Evolutionary conservation across 2,329 filamentous ascomycete genomes (phyloP).

Genomic region (Lizonia empirigonia): DNA sequence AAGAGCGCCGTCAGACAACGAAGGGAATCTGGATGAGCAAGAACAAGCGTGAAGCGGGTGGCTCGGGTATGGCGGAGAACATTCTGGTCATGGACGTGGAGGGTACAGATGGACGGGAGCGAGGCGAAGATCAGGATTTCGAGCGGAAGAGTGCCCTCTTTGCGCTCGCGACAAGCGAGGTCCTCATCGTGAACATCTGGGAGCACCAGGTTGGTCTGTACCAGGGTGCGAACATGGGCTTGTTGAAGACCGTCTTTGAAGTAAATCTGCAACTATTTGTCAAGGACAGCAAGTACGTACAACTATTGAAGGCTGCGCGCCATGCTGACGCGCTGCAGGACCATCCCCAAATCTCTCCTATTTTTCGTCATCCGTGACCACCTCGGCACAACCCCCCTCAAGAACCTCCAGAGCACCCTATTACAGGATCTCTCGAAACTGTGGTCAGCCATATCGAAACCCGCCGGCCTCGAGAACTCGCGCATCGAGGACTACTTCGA

Average conservation of each 20-base stretch:
- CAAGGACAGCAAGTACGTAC: constrained; percentile 84
- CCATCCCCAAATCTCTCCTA: constrained; percentile 84
- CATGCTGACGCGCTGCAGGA: constrained; percentile 57
- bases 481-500: constrained; percentile 97
- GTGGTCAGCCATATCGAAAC: constrained; percentile 92
- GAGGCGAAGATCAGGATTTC: constrained; percentile 98
- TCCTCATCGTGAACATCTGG: constrained; percentile 98
- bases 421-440: constrained; percentile 89
- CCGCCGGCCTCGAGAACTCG: constrained; percentile 82
- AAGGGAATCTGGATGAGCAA: constrained; percentile 99
- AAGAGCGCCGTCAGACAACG: constrained; percentile 91
- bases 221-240: constrained; percentile 97
- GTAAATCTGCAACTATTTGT: constrained; percentile 97
- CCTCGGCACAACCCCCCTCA: constrained; percentile 85
- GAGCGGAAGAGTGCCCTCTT: constrained; percentile 98
- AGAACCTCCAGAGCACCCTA: constrained; percentile 87
- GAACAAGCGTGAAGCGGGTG: constrained; percentile 70
- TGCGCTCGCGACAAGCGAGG: constrained; percentile 94
- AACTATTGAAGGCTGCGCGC: background rate
- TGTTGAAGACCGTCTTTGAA: constrained; percentile 98
- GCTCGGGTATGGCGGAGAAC: constrained; percentile 84
- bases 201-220: constrained; percentile 98
- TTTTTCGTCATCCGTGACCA: constrained; percentile 99
- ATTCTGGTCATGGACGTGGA: constrained; percentile 99
- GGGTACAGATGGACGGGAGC: constrained; percentile 92